phyloP scores from a whole-genome alignment of 176 grass and related monocot genomes.

The Sorghum bicolor region Sorghum_bicolor_NCBIv3 NC_012872.2:5620501-5621000 shows the following conservation, averaged over 20 bases:
- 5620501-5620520: neutral
- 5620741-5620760: neutral
- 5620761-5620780: neutral
- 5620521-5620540: neutral
- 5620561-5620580: neutral
- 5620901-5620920: neutral
- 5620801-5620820: neutral
- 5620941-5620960: neutral
- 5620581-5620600: slow-evolving; percentile 10
- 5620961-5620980: neutral
- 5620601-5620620: slow-evolving; percentile 31
- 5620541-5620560: slow-evolving; percentile 2
- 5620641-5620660: slow-evolving; percentile 24
- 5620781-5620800: neutral
- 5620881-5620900: neutral
- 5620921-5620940: neutral
- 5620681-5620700: slow-evolving; percentile 1
- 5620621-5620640: neutral
- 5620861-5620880: neutral
- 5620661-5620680: slow-evolving; percentile 9
- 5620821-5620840: neutral
- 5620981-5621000: neutral
- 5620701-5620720: slow-evolving; percentile 30
- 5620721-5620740: slow-evolving; percentile 28
- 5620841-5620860: neutral